A percentile compares a stretch with the other conserved stretches of the same genome.
Conservation (phyloP, 2,329 filamentous ascomycete genomes). For the Trichoderma sp. region DNA sequence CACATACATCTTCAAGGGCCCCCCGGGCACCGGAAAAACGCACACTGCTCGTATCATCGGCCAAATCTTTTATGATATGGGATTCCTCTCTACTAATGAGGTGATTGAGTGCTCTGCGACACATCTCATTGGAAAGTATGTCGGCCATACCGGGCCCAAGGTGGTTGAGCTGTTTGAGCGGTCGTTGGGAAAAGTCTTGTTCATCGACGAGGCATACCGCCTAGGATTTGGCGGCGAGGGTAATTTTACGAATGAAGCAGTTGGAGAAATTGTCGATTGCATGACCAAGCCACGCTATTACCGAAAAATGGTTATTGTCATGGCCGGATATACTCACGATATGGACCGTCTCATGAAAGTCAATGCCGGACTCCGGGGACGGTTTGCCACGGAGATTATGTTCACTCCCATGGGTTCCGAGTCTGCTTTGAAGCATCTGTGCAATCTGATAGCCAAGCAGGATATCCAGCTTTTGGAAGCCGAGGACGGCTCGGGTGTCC, state of each 20-base stretch:
- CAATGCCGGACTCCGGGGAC: background rate
- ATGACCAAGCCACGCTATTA: conserved; percentile 16
- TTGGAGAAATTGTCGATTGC: conserved; percentile 2
- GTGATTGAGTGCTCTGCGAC: background rate
- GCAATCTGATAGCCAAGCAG: background rate
- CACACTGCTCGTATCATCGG: background rate
- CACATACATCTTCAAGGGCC: conserved; percentile 1
- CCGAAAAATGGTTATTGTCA: conserved; percentile 20
- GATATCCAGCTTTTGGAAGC: background rate
- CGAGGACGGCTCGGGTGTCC: background rate
- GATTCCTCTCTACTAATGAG: background rate
- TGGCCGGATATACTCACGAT: conserved; percentile 18
- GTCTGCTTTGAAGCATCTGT: background rate
- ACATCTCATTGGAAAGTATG: background rate
- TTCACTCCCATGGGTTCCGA: background rate
- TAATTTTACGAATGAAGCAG: background rate
- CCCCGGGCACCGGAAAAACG: background rate
- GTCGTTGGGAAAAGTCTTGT: background rate
- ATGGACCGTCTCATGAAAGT: conserved; percentile 3
- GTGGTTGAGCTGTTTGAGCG: background rate
- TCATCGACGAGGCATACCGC: conserved; percentile 1
- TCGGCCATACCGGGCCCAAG: background rate
- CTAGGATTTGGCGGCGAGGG: background rate
- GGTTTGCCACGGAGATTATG: background rate
- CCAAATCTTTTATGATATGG: background rate